A percentile compares a stretch with the other conserved stretches of the same genome.
phyloP scores from a whole-genome alignment of 805 yeast species.

The Hanseniaspora clermontiae region DNA sequence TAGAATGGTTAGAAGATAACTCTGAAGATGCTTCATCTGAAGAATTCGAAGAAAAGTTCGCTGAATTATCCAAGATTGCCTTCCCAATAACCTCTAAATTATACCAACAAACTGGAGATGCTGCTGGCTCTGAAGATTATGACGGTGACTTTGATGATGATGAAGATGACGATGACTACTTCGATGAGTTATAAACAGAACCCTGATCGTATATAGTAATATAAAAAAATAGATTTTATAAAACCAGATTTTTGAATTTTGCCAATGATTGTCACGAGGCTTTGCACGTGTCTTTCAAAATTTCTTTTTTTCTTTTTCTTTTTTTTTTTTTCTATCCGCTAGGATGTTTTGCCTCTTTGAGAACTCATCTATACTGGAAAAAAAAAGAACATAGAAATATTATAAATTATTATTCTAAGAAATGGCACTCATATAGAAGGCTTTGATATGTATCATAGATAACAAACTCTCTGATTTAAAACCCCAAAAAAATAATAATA shows the following conservation, averaged over 20 bases:
- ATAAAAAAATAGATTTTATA: neutral
- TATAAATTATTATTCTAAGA: neutral
- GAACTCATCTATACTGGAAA: neutral
- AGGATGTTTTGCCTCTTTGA: neutral
- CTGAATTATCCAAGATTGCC: conserved; percentile 65
- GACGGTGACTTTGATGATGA: conserved; percentile 45
- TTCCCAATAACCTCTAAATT: conserved; percentile 87
- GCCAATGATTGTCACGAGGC: too few species aligned
- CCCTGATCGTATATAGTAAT: neutral
- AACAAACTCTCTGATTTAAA: neutral
- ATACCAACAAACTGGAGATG: conserved; percentile 46
- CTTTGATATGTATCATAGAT: too few species aligned
- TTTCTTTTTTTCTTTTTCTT: neutral
- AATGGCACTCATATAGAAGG: too few species aligned
- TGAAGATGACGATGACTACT: conserved; percentile 37
- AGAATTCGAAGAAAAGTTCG: conserved; percentile 87
- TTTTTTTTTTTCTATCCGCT: neutral
- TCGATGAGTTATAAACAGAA: conserved; percentile 46
- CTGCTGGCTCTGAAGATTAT: conserved; percentile 33
- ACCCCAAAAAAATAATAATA: too few species aligned
- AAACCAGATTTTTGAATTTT: neutral
- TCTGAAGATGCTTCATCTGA: conserved; percentile 78
- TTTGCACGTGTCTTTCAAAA: neutral
- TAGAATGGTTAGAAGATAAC: conserved; percentile 81
- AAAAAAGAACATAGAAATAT: neutral